Evolutionary conservation across 345 rosid genomes (phyloP).

Genomic region (Erysimum cheiranthoides): DNA sequence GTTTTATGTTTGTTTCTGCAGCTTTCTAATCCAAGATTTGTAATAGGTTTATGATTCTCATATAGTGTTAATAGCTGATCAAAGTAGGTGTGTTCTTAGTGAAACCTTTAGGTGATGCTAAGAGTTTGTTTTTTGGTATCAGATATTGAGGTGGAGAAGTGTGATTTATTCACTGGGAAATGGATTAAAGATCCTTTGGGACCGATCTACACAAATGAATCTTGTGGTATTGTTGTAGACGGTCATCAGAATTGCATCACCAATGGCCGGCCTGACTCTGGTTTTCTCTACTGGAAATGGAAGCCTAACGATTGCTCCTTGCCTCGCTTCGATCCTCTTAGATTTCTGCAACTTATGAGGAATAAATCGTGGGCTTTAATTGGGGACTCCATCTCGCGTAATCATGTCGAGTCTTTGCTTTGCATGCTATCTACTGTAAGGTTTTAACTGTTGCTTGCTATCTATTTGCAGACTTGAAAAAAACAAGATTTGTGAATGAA

Average conservation of each 20-base stretch:
- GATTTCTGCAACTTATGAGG: conserved; percentile 75
- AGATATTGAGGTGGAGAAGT: conserved; percentile 58
- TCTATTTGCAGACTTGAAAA: neutral
- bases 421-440: conserved; percentile 81
- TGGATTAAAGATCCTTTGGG: conserved; percentile 86
- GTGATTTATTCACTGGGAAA: conserved; percentile 82
- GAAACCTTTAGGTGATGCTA: neutral
- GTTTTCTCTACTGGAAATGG: conserved; percentile 92
- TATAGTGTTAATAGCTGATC: neutral
- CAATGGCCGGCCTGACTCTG: conserved; percentile 87
- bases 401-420: conserved; percentile 86
- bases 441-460: conserved; percentile 1
- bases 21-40: neutral
- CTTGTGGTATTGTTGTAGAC: conserved; percentile 53
- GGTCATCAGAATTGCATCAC: conserved; percentile 87
- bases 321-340: conserved; percentile 68
- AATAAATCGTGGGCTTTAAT: conserved; percentile 80
- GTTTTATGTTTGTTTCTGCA: conserved; percentile 20
- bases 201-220: conserved; percentile 43
- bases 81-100: neutral
- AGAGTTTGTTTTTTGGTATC: conserved; percentile 10
- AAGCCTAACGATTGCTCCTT: conserved; percentile 72
- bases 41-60: neutral
- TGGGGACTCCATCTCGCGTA: conserved; percentile 95
- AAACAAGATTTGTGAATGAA: neutral